A percentile compares a stretch with the other conserved stretches of the same genome.
phyloP scores from a whole-genome alignment of 352 stramenopile species.

The Globisporangium paroecandrum region DNA sequence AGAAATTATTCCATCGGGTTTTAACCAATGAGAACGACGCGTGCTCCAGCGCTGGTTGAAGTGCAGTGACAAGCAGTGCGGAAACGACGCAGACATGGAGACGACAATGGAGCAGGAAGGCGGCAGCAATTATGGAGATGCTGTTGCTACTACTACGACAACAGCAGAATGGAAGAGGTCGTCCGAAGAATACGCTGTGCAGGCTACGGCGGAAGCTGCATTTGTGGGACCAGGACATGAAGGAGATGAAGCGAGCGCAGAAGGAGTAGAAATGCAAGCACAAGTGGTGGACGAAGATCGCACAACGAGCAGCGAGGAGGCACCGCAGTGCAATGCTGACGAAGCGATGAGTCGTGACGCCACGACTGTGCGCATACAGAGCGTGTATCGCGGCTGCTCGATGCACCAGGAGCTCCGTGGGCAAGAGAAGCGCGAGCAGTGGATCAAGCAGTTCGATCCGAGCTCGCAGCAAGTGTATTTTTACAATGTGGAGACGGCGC shows the following conservation, averaged over 20 bases:
- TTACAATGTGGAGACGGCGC: constrained; percentile 39
- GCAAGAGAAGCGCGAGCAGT: constrained; percentile 22
- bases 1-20: not conserved
- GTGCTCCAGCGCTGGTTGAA: not conserved
- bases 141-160: not conserved
- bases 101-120: not conserved
- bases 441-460: constrained; percentile 52
- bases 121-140: not conserved
- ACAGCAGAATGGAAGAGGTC: not conserved
- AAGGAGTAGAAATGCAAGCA: not conserved
- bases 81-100: not conserved
- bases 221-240: not conserved
- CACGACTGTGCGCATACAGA: constrained; percentile 31
- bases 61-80: not conserved
- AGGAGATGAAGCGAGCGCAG: not conserved
- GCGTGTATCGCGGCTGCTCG: constrained; percentile 27
- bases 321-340: not conserved
- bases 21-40: not conserved
- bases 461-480: constrained; percentile 36
- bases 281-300: not conserved
- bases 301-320: not conserved
- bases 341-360: not conserved
- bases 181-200: not conserved
- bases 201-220: not conserved
- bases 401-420: constrained; percentile 18